phyloP scores from a whole-genome alignment of 495 filamentous ascomycete genomes.

The Penicillium maclennaniae region DNA sequence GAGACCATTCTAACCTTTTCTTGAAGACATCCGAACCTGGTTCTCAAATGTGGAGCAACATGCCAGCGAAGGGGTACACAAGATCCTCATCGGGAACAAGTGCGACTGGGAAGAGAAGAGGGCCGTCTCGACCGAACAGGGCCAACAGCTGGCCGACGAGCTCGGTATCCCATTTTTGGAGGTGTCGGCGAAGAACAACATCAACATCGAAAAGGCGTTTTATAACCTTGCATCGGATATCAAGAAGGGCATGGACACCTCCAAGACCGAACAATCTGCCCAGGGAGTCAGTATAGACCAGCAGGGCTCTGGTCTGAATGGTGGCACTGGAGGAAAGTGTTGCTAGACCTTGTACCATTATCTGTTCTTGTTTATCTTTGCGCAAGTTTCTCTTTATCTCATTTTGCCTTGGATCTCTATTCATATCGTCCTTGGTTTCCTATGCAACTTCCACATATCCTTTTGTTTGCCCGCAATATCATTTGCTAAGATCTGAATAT shows the following conservation, averaged over 20 bases:
- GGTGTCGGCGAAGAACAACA: constrained; percentile 96
- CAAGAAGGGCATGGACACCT: constrained; percentile 78
- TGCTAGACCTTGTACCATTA: constrained; percentile 56
- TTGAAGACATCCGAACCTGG: constrained; percentile 93
- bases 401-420: not conserved
- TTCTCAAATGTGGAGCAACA: constrained; percentile 99
- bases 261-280: constrained; percentile 68
- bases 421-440: constrained; percentile 5
- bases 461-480: constrained; percentile 18
- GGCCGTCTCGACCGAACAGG: constrained; percentile 85
- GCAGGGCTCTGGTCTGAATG: constrained; percentile 53
- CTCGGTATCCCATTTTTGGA: constrained; percentile 98
- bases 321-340: constrained; percentile 71
- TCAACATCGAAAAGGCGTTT: constrained; percentile 99
- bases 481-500: constrained; percentile 26
- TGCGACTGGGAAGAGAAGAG: constrained; percentile 99
- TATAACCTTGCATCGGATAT: constrained; percentile 94
- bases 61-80: constrained; percentile 98
- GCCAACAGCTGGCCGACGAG: constrained; percentile 90
- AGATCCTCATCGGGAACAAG: constrained; percentile 99
- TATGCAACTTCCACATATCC: constrained; percentile 1
- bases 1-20: constrained; percentile 7
- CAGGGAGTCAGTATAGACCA: constrained; percentile 68
- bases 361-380: constrained; percentile 7
- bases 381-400: constrained; percentile 7